Conservation (phyloP, 2,329 filamentous ascomycete species). For the Fusarium azukiicola region DNA sequence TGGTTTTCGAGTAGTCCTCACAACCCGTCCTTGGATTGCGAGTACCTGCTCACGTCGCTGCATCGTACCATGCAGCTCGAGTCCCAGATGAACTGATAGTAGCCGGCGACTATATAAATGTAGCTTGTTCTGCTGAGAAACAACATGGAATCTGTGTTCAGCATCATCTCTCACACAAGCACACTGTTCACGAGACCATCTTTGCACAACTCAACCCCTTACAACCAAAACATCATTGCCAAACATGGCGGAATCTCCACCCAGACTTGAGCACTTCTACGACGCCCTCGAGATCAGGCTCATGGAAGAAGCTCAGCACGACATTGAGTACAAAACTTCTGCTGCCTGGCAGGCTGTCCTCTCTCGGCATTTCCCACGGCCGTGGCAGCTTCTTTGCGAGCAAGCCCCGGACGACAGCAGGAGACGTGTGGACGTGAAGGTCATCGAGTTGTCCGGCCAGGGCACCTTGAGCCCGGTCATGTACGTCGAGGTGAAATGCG, state of each 20-base stretch:
- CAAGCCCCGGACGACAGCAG: constrained; percentile 3
- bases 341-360: background rate
- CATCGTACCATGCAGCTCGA: background rate
- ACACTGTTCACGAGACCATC: background rate
- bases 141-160: background rate
- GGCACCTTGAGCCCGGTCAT: background rate
- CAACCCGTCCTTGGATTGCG: background rate
- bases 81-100: background rate
- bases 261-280: background rate
- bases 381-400: background rate
- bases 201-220: background rate
- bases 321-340: constrained; percentile 4
- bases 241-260: background rate
- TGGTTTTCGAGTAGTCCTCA: background rate
- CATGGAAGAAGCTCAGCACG: background rate
- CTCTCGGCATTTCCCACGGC: background rate
- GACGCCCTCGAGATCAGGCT: background rate
- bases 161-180: background rate
- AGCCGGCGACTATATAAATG: background rate
- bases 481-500: background rate
- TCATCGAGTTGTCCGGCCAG: background rate
- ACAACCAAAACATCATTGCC: background rate
- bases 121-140: background rate
- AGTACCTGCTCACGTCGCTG: background rate
- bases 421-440: background rate